These are phyloP conservation scores for Abrus pulchellus DNA, from an alignment of 306 rosid species.

Conservation along the genomic window DNA sequence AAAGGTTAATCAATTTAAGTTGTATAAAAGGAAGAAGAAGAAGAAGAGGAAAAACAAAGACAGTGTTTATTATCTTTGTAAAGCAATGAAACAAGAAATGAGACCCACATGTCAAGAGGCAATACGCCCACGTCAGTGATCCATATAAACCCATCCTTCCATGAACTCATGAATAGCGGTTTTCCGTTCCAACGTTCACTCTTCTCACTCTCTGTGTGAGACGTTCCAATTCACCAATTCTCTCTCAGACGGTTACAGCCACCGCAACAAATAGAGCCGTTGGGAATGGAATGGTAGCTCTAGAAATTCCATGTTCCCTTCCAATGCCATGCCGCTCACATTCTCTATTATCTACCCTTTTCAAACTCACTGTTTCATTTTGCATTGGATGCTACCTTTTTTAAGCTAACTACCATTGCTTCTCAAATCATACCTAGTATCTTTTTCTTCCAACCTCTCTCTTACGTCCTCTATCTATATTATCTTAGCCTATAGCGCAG, in stretches of 20 bases:
- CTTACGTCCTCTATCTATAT: neutral
- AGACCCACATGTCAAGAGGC: neutral
- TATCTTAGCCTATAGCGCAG: neutral
- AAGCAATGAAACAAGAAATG: neutral
- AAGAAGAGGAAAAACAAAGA: neutral
- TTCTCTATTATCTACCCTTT: conserved; percentile 26
- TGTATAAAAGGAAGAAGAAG: neutral
- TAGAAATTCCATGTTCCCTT: neutral
- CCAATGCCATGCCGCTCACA: conserved; percentile 28
- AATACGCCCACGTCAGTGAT: conserved; percentile 46
- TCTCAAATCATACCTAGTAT: conserved; percentile 1
- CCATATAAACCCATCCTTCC: neutral
- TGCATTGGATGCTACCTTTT: conserved; percentile 36
- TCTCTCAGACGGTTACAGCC: conserved; percentile 16
- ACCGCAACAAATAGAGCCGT: conserved; percentile 51
- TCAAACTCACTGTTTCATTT: neutral
- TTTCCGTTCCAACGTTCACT: conserved; percentile 41
- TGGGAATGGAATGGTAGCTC: neutral
- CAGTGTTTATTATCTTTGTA: neutral
- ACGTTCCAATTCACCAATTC: conserved; percentile 36
- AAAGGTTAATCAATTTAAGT: too few species aligned
- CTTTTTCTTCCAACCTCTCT: neutral
- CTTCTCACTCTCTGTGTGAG: conserved; percentile 11
- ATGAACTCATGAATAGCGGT: conserved; percentile 12
- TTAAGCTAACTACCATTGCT: neutral